Percentiles rank a stretch among this genome's conserved stretches.
These are phyloP conservation scores for Debaryomyces coudertii DNA, from an alignment of 1,139 yeast genomes.

Conservation along the genomic window DNA sequence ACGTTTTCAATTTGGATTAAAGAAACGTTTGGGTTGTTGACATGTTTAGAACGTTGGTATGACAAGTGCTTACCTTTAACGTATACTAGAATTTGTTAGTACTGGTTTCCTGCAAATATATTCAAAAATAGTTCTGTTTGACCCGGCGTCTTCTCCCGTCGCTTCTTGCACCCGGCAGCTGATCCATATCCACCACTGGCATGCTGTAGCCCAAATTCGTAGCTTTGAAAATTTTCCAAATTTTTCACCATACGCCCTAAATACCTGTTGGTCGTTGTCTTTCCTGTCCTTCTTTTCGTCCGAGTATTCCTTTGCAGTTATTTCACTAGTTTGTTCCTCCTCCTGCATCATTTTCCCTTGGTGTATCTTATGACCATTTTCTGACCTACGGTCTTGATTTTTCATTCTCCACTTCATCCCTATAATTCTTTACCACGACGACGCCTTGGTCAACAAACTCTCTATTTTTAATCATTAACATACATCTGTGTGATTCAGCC, in stretches of 20 bases:
- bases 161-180: neutral
- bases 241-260: neutral
- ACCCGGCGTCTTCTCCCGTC: constrained; percentile 1
- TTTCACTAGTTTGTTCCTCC: too few species aligned
- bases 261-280: neutral
- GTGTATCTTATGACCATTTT: neutral
- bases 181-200: neutral
- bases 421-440: neutral
- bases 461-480: constrained; percentile 35
- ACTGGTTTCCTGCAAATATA: constrained; percentile 15
- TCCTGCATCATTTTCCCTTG: neutral
- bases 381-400: neutral
- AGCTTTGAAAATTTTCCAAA: constrained; percentile 2
- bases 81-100: constrained; percentile 77
- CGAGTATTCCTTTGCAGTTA: too few species aligned
- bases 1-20: constrained; percentile 98
- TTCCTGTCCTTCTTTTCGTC: neutral
- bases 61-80: constrained; percentile 99
- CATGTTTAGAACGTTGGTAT: constrained; percentile 99
- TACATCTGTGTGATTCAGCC: constrained; percentile 98
- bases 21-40: constrained; percentile 97
- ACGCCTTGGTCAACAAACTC: constrained; percentile 2
- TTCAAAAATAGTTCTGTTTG: neutral
- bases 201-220: neutral
- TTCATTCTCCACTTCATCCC: neutral